Evolutionary conservation across 306 rosid species (phyloP), one percentile per base, ranked within the genome.

Genomic region (Ziziphus jujuba): DNA sequence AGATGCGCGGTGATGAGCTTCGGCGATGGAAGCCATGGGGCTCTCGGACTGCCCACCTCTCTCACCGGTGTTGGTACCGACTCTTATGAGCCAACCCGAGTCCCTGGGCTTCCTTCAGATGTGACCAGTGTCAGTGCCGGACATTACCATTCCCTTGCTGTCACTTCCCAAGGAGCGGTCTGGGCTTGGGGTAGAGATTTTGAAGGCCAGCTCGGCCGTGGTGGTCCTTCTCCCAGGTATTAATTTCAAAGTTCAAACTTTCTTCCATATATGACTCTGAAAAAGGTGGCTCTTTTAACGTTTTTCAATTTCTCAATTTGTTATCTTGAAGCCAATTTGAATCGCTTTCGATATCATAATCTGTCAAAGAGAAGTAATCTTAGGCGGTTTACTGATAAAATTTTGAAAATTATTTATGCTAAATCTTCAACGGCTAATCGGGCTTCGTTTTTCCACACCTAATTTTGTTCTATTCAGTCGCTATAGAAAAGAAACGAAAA

Each of bases 121-220:
- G 52, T 92, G 10, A 62, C 72, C 23, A 66, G 75, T 55, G 77
- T 92, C 7, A 53, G 74, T 28, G 93, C 97, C 0, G 98, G 98
- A 6, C 98, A 89, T 48, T 92, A 89, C 57, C 98, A 89, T 77
- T 92, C 95, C 44, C 89, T 92, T 11, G 98, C 91, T 15, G 56
- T 86, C 67, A 82, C 87, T 62, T 81, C 86, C 2, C 61, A 65
- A 2, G 93, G 89, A 1, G 75, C 84, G 40, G 81, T 92, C 31
- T 92, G 98, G 98, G 84, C 95, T 62, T 89, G 95, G 97, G 97
- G 98, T 55, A 61, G 98, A 68, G 89, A 92, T 87, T 70, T 78
- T 33, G 96, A 90, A 66, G 89, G 83, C 9, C 98, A 90, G 83
- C 96, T 92, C 6, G 93, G 97, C 61, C 91, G 90, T 61, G 96